Evolutionary conservation across 2,329 filamentous ascomycete genomes (phyloP).

Genomic region (Ilyonectria mors-panacis): DNA sequence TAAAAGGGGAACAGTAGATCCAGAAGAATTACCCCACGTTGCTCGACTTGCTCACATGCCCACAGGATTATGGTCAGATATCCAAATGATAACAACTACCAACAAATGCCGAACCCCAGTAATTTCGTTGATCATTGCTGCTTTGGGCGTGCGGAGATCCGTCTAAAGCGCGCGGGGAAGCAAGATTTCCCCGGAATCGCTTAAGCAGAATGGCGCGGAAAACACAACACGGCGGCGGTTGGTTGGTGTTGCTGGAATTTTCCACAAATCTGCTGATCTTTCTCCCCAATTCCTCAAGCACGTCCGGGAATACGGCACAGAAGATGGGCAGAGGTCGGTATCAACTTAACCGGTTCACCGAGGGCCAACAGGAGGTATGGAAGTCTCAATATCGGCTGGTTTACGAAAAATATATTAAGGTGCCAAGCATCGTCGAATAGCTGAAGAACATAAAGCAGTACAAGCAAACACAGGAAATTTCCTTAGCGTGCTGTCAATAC

Average conservation of each 20-base stretch:
- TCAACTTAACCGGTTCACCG: slow-evolving; percentile 9
- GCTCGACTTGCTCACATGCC: too few relatives aligned
- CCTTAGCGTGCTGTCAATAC: neutral
- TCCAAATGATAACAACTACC: neutral
- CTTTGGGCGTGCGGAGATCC: neutral
- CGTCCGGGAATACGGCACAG: neutral
- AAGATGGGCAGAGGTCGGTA: neutral
- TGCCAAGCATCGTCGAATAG: neutral
- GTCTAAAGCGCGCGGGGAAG: slow-evolving; percentile 3
- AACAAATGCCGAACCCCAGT: neutral
- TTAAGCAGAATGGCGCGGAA: neutral
- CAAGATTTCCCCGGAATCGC: slow-evolving; percentile 14
- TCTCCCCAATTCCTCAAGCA: neutral
- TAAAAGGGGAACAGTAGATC: too few relatives aligned
- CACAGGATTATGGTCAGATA: too few relatives aligned
- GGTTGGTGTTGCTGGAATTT: slow-evolving; percentile 7
- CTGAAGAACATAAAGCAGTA: too few relatives aligned
- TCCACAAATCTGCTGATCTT: slow-evolving; percentile 2
- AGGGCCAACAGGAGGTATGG: neutral
- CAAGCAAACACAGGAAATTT: neutral
- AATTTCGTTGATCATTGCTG: slow-evolving; percentile 16
- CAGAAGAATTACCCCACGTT: too few relatives aligned
- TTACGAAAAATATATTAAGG: slow-evolving; percentile 1
- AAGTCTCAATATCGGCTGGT: neutral
- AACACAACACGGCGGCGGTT: neutral